A percentile compares a stretch with the other conserved stretches of the same genome.
Conservation (phyloP, 805 yeast genomes). For the Monosporozyma unispora region DNA sequence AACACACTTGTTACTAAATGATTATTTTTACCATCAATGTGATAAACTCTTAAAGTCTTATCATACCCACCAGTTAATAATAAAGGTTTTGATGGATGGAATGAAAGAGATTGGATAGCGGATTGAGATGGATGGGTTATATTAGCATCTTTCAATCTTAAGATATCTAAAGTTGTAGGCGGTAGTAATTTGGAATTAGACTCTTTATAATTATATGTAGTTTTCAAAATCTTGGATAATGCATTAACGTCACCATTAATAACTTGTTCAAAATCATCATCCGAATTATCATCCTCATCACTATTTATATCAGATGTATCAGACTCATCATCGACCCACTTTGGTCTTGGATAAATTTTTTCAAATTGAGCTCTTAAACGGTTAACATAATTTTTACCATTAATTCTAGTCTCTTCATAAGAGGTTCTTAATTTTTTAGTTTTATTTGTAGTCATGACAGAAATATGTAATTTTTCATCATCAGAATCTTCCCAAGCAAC, state of each 20-base stretch:
- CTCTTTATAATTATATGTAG: slow-evolving; percentile 35
- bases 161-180: slow-evolving; percentile 59
- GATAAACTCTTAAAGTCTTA: slow-evolving; percentile 74
- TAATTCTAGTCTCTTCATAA: slow-evolving; percentile 43
- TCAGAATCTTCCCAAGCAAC: slow-evolving; percentile 86
- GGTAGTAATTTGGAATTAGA: slow-evolving; percentile 52
- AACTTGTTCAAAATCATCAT: slow-evolving; percentile 23
- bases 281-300: slow-evolving; percentile 21
- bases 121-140: slow-evolving; percentile 56
- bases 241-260: slow-evolving; percentile 36
- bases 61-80: slow-evolving; percentile 90
- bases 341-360: slow-evolving; percentile 71
- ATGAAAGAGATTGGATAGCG: slow-evolving; percentile 76
- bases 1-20: slow-evolving; percentile 74
- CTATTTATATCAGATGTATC: slow-evolving; percentile 25
- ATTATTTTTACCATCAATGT: slow-evolving; percentile 81
- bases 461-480: slow-evolving; percentile 63
- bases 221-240: slow-evolving; percentile 31
- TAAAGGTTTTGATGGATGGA: slow-evolving; percentile 73
- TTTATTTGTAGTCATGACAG: slow-evolving; percentile 50
- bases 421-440: slow-evolving; percentile 62
- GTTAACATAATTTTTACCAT: slow-evolving; percentile 51
- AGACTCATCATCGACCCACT: slow-evolving; percentile 50
- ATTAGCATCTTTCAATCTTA: slow-evolving; percentile 85
- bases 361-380: slow-evolving; percentile 67